Evolutionary conservation across 768 basidiomycete genomes (phyloP).

Genomic region (Dioszegia hungarica): DNA sequence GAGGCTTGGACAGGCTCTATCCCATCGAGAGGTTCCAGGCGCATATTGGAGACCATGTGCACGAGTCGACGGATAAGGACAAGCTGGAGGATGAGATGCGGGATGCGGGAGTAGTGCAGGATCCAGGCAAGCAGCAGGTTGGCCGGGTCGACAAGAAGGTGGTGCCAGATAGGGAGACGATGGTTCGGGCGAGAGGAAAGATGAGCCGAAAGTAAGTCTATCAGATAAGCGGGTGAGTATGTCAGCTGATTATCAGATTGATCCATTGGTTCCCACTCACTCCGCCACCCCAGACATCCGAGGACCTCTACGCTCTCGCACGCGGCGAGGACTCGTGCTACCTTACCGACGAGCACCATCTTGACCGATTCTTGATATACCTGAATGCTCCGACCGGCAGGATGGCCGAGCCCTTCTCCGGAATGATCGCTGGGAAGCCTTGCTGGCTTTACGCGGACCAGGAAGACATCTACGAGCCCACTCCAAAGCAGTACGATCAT

Average conservation of each 20-base stretch:
- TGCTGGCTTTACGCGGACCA: background rate
- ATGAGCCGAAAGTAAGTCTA: conserved; percentile 3
- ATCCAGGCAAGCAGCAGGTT: background rate
- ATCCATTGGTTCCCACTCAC: background rate
- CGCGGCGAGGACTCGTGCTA: background rate
- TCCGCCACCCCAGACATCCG: background rate
- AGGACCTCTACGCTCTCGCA: conserved; percentile 1
- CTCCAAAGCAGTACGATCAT: background rate
- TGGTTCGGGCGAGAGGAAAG: background rate
- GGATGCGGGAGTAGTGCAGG: background rate
- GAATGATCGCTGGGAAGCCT: background rate
- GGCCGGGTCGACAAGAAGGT: background rate
- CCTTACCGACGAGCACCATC: background rate
- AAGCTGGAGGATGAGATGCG: background rate
- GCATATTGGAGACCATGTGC: conserved; percentile 19
- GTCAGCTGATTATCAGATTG: background rate
- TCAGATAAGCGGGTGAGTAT: background rate
- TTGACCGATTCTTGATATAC: background rate
- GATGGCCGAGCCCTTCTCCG: background rate
- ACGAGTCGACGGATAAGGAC: conserved; percentile 3
- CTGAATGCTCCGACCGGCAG: too few relatives aligned
- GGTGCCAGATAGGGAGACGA: background rate
- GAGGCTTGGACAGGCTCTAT: background rate
- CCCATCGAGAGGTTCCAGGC: conserved; percentile 14
- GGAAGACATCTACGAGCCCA: too few relatives aligned